Evolutionary conservation across 192 early-diverging fungal genomes (phyloP), one percentile per base, ranked within the genome.

Genomic region (Phlyctochytrium planicorne): DNA sequence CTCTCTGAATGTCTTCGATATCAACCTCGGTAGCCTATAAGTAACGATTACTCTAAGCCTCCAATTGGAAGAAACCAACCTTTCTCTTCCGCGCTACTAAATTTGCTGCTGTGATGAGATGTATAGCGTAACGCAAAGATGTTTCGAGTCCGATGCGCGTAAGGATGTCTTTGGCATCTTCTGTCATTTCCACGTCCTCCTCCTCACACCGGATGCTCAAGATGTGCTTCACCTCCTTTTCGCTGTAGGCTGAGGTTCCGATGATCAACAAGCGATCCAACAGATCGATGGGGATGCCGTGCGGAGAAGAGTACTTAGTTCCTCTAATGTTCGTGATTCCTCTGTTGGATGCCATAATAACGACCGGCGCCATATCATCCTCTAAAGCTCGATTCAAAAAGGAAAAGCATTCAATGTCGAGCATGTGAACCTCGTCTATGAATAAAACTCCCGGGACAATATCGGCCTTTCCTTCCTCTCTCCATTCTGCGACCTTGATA

Each of bases 351-450:
- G 97, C 97, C 94, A 99, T 96, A 64, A 99, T 98, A 30, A 99
- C 95, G 20, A 99, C 88, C 4, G 97, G 97, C 1, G 97, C 95
- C 88, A 97, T 84, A 35, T 90, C 88, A 70, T 95, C 94, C 78
- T 99, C 97, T 3, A 99, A 83, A 2, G 97, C 97, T 25, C 96
- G 88, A 74, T 99, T 99, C 57, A 99, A 73, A 86, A 93, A 99
- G 23, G 97, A 98, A 73, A 99, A 99, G 72, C 96, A 99, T 76
- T 99, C 97, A 77, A 99, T 98, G 59, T 99, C 97, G 34, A 99
- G 92, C 91, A 98, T 98, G 76, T 99, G 97, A 34, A 99, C 95
- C 81, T 99, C 97, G 73, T 99, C 97, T 68, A 99, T 94, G 75
- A 99, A 99, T 57, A 99, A 85, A 32, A 96, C 86, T 50, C 97